Percentiles rank a stretch among this genome's conserved stretches.
These are phyloP conservation scores for Piper longum DNA, from an alignment of 164 flowering plant genomes.

Conservation along the genomic window DNA sequence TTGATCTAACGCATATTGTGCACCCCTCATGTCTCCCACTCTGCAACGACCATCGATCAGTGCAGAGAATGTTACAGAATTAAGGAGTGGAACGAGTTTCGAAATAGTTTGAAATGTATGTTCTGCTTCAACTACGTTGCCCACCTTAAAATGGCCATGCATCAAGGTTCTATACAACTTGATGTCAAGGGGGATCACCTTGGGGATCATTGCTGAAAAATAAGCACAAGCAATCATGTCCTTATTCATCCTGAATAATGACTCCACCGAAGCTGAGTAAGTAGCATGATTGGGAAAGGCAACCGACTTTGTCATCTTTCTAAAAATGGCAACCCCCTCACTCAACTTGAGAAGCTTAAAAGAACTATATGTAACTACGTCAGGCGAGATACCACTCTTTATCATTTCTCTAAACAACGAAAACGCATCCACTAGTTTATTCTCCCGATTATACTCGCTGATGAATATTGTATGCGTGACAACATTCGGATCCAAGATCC, in stretches of 20 bases:
- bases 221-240: slow-evolving; percentile 25
- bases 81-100: slow-evolving; percentile 32
- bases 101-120: slow-evolving; percentile 29
- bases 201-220: slow-evolving; percentile 54
- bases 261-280: slow-evolving; percentile 44
- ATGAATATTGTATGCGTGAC: slow-evolving; percentile 59
- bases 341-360: slow-evolving; percentile 41
- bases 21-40: slow-evolving; percentile 43
- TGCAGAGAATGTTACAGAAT: slow-evolving; percentile 44
- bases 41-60: slow-evolving; percentile 67
- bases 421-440: slow-evolving; percentile 45
- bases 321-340: slow-evolving; percentile 39
- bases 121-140: slow-evolving; percentile 50
- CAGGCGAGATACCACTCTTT: slow-evolving; percentile 49
- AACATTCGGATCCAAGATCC: slow-evolving; percentile 25
- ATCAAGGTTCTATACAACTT: slow-evolving; percentile 47
- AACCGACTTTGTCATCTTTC: slow-evolving; percentile 59
- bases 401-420: slow-evolving; percentile 55
- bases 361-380: slow-evolving; percentile 54
- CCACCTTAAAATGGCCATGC: slow-evolving; percentile 71
- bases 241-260: slow-evolving; percentile 36
- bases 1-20: slow-evolving; percentile 31
- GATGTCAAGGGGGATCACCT: slow-evolving; percentile 55
- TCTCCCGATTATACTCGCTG: slow-evolving; percentile 29
- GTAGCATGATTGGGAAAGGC: slow-evolving; percentile 60